Evolutionary conservation across 208 protist species (phyloP).

Genomic region (Trypanosoma platydactyli): DNA sequence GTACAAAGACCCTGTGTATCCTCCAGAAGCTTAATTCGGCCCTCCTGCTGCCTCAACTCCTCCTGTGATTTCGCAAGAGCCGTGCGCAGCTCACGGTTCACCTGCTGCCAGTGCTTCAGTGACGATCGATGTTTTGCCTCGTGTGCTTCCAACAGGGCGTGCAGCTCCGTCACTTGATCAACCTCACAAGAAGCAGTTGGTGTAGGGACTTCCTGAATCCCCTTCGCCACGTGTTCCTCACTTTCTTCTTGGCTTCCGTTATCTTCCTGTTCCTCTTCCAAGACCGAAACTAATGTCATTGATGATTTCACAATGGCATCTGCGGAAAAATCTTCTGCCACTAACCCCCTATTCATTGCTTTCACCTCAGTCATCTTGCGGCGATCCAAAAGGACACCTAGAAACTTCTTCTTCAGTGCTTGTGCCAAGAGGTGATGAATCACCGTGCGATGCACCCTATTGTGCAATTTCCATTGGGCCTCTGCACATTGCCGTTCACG

Average conservation of each 20-base stretch:
- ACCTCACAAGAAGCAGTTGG: not conserved
- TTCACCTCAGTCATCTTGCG: not conserved
- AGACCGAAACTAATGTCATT: no score
- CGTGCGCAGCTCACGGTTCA: slow-evolving; percentile 63
- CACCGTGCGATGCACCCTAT: slow-evolving; percentile 35
- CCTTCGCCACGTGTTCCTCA: not conserved
- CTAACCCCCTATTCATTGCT: not conserved
- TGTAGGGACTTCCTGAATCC: not conserved
- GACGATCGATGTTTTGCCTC: slow-evolving; percentile 47
- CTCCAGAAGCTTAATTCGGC: not conserved
- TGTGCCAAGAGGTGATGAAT: slow-evolving; percentile 32
- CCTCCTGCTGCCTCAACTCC: slow-evolving; percentile 37
- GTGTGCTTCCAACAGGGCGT: slow-evolving; percentile 29
- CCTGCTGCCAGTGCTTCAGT: slow-evolving; percentile 47
- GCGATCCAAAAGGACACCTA: not conserved
- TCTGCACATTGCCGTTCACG: slow-evolving; percentile 25
- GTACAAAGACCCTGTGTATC: not conserved
- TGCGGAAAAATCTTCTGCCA: not conserved
- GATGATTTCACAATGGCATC: no score
- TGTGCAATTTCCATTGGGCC: slow-evolving; percentile 19
- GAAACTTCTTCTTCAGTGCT: slow-evolving; percentile 3
- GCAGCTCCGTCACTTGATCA: slow-evolving; percentile 6
- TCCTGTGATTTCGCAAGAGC: slow-evolving; percentile 58
- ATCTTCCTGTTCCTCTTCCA: not conserved
- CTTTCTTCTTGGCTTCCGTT: not conserved